These are phyloP conservation scores for Pythium folliculosum DNA, from an alignment of 352 stramenopile genomes.

Conservation along the genomic window DNA sequence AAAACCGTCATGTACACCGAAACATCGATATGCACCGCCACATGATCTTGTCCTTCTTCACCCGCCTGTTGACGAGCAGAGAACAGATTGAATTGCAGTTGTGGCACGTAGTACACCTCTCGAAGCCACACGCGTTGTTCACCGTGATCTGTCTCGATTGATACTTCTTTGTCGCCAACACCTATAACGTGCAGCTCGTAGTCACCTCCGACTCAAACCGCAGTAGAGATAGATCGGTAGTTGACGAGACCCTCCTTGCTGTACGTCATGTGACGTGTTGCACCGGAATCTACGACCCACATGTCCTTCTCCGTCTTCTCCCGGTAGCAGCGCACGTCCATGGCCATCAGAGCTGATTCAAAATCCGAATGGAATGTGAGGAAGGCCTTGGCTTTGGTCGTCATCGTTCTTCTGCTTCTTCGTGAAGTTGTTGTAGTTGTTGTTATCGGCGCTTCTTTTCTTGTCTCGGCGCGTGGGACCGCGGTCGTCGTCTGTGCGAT, in stretches of 20 bases:
- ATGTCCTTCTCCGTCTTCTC: slow-evolving; percentile 1
- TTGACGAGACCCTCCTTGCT: not conserved
- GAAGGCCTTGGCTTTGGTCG: slow-evolving; percentile 3
- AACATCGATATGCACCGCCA: not conserved
- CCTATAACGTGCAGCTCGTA: slow-evolving; percentile 8
- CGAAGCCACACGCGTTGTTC: not conserved
- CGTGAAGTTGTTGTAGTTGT: slow-evolving; percentile 6
- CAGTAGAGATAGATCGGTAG: slow-evolving; percentile 2
- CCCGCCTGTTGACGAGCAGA: not conserved
- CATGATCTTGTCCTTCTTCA: not conserved
- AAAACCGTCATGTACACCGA: not conserved
- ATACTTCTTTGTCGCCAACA: slow-evolving; percentile 7
- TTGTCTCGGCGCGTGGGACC: slow-evolving; percentile 1
- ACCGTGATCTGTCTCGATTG: not conserved
- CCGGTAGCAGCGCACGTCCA: not conserved
- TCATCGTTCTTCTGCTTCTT: slow-evolving; percentile 12
- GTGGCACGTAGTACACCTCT: not conserved
- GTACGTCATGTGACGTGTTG: not conserved
- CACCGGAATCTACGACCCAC: not conserved
- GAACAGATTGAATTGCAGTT: slow-evolving; percentile 7
- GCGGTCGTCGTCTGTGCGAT: slow-evolving; percentile 12
- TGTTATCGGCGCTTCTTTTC: slow-evolving; percentile 9
- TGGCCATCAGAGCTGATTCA: not conserved
- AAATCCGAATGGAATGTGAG: not conserved
- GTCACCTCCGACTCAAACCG: slow-evolving; percentile 2